Evolutionary conservation across 192 early-diverging fungal species (phyloP).

Genomic region (Coemansia sp.): DNA sequence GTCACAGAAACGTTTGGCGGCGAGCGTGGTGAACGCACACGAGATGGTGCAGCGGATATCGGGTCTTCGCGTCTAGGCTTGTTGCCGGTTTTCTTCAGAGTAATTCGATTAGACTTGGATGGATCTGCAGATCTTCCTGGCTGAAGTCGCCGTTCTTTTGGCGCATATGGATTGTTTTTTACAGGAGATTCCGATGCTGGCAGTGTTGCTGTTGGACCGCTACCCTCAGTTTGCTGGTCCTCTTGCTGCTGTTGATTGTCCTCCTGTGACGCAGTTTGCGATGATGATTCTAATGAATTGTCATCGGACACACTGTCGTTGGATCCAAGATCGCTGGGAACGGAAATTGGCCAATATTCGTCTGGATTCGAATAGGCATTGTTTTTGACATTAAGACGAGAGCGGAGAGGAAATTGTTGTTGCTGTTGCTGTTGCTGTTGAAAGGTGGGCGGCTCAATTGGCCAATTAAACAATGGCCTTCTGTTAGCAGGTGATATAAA

Average conservation of each 20-base stretch:
- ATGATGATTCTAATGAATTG: neutral
- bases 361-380: neutral
- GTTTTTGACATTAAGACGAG: neutral
- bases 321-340: neutral
- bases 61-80: neutral
- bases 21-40: neutral
- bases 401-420: neutral
- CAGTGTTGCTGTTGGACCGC: neutral
- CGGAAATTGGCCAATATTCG: constrained; percentile 11
- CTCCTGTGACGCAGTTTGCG: neutral
- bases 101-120: neutral
- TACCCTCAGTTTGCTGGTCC: neutral
- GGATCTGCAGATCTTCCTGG: neutral
- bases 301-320: neutral
- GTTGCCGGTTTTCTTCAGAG: neutral
- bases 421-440: neutral
- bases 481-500: neutral
- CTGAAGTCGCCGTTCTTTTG: neutral
- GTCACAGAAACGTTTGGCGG: neutral
- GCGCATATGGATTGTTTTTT: neutral
- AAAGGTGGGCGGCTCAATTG: neutral
- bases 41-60: neutral
- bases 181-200: neutral
- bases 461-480: constrained; percentile 1
- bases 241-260: neutral